Conservation (phyloP, 139 green algal species). For the Coccomyxa sp. region DNA sequence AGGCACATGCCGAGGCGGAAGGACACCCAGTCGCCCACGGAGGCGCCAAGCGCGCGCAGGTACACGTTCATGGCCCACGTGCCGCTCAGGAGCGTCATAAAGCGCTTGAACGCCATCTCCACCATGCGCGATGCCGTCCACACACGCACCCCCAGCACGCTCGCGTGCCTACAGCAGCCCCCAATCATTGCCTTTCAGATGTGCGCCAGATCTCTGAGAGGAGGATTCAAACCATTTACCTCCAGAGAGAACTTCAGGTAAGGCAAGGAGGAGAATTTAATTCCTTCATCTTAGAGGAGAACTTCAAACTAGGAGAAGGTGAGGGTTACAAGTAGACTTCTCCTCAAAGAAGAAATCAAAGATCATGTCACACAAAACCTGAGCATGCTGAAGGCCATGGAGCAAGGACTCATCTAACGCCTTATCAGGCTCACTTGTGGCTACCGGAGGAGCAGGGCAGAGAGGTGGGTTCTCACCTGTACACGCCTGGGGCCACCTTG, state of each 20-base stretch:
- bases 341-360: no score
- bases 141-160: not conserved
- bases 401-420: no score
- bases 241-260: no score
- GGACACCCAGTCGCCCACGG: not conserved
- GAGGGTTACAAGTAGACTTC: no score
- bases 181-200: not conserved
- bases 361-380: no score
- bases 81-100: not conserved
- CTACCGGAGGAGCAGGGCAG: no score
- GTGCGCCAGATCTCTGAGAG: not conserved
- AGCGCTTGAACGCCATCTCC: not conserved
- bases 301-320: no score
- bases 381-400: no score
- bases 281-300: no score
- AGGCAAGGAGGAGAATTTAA: no score
- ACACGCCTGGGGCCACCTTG: not conserved
- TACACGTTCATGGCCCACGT: slow-evolving; percentile 4
- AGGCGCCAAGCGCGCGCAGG: not conserved
- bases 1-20: slow-evolving; percentile 4
- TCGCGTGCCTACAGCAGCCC: not conserved
- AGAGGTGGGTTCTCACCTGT: not conserved
- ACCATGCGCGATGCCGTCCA: not conserved
- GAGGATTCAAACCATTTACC: not conserved
- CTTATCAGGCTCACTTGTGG: no score